Evolutionary conservation across 2,329 filamentous ascomycete genomes (phyloP).

Genomic region (Arthroderma sp.): DNA sequence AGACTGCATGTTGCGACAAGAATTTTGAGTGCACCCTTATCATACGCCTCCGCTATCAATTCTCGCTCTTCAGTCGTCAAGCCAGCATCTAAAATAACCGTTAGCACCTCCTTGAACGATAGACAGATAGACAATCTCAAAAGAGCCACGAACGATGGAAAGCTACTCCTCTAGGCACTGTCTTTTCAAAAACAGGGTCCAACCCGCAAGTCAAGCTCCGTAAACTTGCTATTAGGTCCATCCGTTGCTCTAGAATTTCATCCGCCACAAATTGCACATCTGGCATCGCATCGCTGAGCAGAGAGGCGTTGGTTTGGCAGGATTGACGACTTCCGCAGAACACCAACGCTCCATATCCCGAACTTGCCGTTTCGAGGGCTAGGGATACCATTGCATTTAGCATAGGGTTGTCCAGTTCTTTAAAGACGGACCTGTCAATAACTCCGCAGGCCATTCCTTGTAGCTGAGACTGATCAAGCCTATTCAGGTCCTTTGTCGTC

Average conservation of each 20-base stretch:
- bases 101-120: conserved; percentile 15
- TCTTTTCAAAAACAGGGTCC: conserved; percentile 52
- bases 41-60: conserved; percentile 57
- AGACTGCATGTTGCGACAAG: conserved; percentile 67
- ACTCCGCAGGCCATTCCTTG: conserved; percentile 24
- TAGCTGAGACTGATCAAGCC: conserved; percentile 19
- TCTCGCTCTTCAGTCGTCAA: conserved; percentile 65
- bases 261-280: conserved; percentile 33
- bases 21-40: conserved; percentile 52
- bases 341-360: conserved; percentile 57
- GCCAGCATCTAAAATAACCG: conserved; percentile 22
- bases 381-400: conserved; percentile 59
- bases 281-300: conserved; percentile 56
- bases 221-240: conserved; percentile 53
- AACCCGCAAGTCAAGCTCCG: conserved; percentile 53
- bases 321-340: conserved; percentile 58
- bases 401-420: conserved; percentile 51
- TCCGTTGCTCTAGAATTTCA: conserved; percentile 42
- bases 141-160: conserved; percentile 53
- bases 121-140: background rate
- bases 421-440: conserved; percentile 45
- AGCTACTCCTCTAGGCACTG: conserved; percentile 53
- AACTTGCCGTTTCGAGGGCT: conserved; percentile 53
- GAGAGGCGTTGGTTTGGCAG: conserved; percentile 54
- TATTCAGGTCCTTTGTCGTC: conserved; percentile 40